phyloP scores from a whole-genome alignment of 2,329 filamentous ascomycete species.

The Alternaria gaisen region DNA sequence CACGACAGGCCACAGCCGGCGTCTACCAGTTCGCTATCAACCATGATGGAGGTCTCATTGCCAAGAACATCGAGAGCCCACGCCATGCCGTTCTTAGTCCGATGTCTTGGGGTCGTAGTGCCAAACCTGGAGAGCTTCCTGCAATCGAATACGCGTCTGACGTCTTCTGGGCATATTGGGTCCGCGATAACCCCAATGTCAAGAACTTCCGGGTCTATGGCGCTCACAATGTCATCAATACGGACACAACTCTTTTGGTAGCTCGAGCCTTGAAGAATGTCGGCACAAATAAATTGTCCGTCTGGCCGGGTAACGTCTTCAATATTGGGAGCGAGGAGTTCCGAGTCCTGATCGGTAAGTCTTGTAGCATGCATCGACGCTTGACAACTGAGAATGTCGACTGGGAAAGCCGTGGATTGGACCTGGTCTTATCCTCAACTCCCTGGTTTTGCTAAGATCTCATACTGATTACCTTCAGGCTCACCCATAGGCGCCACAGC shows the following conservation, averaged over 20 bases:
- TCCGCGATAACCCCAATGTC: slow-evolving; percentile 22
- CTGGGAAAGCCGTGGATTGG: not conserved
- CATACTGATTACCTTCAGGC: slow-evolving; percentile 8
- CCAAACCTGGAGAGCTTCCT: slow-evolving; percentile 29
- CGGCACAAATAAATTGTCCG: not conserved
- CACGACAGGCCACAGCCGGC: slow-evolving; percentile 23
- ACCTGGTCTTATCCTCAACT: not conserved
- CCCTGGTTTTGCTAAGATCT: too few relatives aligned
- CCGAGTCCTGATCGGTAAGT: slow-evolving; percentile 32
- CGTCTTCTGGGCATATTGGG: slow-evolving; percentile 36
- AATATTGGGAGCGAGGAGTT: slow-evolving; percentile 22
- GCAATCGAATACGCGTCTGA: slow-evolving; percentile 26
- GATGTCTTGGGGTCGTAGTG: slow-evolving; percentile 14
- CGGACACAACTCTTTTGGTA: slow-evolving; percentile 21
- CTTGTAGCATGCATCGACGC: not conserved
- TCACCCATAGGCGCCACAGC: slow-evolving; percentile 33
- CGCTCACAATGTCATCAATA: slow-evolving; percentile 25
- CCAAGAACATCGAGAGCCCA: slow-evolving; percentile 19
- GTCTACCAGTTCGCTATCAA: slow-evolving; percentile 29
- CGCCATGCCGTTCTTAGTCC: slow-evolving; percentile 6
- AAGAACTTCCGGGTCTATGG: slow-evolving; percentile 30
- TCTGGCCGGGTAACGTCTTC: slow-evolving; percentile 33
- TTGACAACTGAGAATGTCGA: not conserved
- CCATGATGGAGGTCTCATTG: slow-evolving; percentile 24
- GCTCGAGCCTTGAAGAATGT: slow-evolving; percentile 25